Evolutionary conservation across 257 asterid genomes (phyloP).

Genomic region (Scutellaria barbata): DNA sequence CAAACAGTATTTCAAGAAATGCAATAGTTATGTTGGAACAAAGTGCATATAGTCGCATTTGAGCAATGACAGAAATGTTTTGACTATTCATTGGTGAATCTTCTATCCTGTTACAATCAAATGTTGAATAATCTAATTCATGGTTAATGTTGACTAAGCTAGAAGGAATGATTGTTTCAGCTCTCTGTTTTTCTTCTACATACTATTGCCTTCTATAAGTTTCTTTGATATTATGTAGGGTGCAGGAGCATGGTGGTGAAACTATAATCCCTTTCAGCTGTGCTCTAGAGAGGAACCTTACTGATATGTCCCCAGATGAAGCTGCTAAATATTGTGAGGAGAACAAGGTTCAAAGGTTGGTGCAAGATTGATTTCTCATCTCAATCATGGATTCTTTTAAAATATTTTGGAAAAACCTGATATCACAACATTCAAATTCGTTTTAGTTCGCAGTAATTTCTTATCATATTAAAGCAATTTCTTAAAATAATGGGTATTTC

Average conservation of each 20-base stretch:
- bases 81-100: neutral
- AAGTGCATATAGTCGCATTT: neutral
- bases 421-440: constrained; percentile 4
- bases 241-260: constrained; percentile 99
- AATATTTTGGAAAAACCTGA: neutral
- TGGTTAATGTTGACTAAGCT: neutral
- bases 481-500: constrained; percentile 6
- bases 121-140: neutral
- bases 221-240: constrained; percentile 59
- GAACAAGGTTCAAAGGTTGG: constrained; percentile 92
- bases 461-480: neutral
- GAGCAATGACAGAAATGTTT: constrained; percentile 1
- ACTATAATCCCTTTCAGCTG: constrained; percentile 90
- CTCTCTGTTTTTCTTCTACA: constrained; percentile 5
- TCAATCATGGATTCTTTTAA: neutral
- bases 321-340: constrained; percentile 94
- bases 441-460: neutral
- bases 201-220: constrained; percentile 13
- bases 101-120: neutral
- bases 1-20: neutral
- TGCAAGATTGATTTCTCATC: constrained; percentile 24
- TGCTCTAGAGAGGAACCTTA: constrained; percentile 84
- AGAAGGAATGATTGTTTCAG: neutral
- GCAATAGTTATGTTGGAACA: neutral
- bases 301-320: constrained; percentile 86